Evolutionary conservation across 2,329 filamentous ascomycete genomes (phyloP).

Genomic region (Colletotrichum ledebouriae): DNA sequence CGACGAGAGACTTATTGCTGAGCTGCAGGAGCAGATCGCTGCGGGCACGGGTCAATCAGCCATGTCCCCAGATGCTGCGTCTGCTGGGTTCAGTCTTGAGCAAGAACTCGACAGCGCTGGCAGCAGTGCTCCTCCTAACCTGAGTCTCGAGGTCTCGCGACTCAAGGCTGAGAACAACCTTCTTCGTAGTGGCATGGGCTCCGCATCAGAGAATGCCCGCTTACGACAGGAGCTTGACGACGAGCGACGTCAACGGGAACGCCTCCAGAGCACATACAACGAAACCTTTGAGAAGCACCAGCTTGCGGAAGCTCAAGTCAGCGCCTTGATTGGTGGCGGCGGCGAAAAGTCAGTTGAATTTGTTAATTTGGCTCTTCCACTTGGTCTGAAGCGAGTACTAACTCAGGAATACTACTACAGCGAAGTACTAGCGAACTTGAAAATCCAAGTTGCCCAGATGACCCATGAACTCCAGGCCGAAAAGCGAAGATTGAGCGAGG

Average conservation of each 20-base stretch:
- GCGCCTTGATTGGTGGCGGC: conserved; percentile 63
- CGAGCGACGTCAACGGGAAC: conserved; percentile 62
- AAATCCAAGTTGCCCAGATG: conserved; percentile 62
- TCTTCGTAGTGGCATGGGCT: conserved; percentile 66
- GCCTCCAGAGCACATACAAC: conserved; percentile 67
- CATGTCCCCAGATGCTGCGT: conserved; percentile 41
- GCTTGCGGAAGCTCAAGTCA: conserved; percentile 69
- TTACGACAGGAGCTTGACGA: conserved; percentile 70
- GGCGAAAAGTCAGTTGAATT: conserved; percentile 66
- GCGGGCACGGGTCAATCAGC: conserved; percentile 45
- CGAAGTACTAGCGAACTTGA: conserved; percentile 65
- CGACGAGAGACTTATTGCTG: conserved; percentile 68
- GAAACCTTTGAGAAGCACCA: conserved; percentile 71
- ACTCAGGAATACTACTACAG: conserved; percentile 64
- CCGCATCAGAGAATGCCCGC: conserved; percentile 66
- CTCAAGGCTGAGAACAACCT: conserved; percentile 73
- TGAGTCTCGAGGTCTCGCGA: conserved; percentile 67
- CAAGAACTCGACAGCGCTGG: conserved; percentile 69
- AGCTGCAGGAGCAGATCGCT: conserved; percentile 71
- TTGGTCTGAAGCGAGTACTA: conserved; percentile 53
- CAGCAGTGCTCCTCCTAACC: conserved; percentile 55
- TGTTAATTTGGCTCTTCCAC: conserved; percentile 43
- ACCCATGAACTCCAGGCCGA: conserved; percentile 57
- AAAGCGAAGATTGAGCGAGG: conserved; percentile 49
- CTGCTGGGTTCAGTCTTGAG: conserved; percentile 64